These are phyloP conservation scores for Exophiala xenobiotica DNA, from an alignment of 2,329 filamentous ascomycete species.

Conservation along the genomic window DNA sequence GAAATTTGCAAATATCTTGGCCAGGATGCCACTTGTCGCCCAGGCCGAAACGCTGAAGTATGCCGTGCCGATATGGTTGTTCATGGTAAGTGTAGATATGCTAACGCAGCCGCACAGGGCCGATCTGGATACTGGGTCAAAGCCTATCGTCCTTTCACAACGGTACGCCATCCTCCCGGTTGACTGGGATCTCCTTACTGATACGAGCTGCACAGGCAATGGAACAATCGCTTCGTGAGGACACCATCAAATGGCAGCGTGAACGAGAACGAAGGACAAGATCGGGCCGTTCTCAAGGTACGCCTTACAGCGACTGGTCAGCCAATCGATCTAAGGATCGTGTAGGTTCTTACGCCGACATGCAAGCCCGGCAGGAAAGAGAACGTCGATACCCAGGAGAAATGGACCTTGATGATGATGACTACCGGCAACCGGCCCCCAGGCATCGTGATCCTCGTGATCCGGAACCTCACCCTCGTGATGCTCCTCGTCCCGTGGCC, in stretches of 20 bases:
- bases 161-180: conserved; percentile 53
- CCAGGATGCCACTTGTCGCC: conserved; percentile 74
- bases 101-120: conserved; percentile 49
- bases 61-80: conserved; percentile 31
- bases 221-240: conserved; percentile 47
- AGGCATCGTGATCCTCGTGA: conserved; percentile 23
- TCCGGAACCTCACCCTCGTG: conserved; percentile 13
- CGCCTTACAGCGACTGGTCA: conserved; percentile 17
- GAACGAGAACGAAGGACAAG: conserved; percentile 25
- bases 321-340: conserved; percentile 24
- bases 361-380: conserved; percentile 23
- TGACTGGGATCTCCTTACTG: not conserved
- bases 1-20: conserved; percentile 82
- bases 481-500: conserved; percentile 19
- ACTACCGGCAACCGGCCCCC: conserved; percentile 16
- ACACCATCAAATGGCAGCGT: conserved; percentile 52
- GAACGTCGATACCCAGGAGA: conserved; percentile 21
- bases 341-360: conserved; percentile 28
- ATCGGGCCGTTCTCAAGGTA: conserved; percentile 24
- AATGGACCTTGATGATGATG: conserved; percentile 28
- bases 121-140: conserved; percentile 75
- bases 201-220: conserved; percentile 45
- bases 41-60: conserved; percentile 71
- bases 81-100: conserved; percentile 17
- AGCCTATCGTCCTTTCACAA: conserved; percentile 74